Evolutionary conservation across 148 eudicot species (phyloP).

Genomic region (Rheum nobile): DNA sequence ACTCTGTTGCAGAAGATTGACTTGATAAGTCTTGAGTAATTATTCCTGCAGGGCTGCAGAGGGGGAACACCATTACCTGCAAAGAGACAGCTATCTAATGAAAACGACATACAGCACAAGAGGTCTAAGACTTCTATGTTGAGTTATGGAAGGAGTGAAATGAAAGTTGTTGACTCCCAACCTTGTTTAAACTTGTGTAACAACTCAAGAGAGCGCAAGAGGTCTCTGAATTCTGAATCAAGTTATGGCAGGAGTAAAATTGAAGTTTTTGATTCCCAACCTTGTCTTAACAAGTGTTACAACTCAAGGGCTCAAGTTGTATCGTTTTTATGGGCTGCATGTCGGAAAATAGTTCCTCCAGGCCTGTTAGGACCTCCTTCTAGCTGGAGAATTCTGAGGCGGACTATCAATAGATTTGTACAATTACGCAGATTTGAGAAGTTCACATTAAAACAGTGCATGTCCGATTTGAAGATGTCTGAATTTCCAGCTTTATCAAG

Average conservation of each 20-base stretch:
- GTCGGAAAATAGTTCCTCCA: slow-evolving; percentile 58
- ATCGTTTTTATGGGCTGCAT: slow-evolving; percentile 82
- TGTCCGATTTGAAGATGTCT: slow-evolving; percentile 46
- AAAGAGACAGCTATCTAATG: neutral
- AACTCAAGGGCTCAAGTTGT: slow-evolving; percentile 55
- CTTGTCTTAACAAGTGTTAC: slow-evolving; percentile 27
- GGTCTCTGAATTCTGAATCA: neutral
- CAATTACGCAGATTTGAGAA: slow-evolving; percentile 58
- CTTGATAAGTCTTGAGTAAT: neutral
- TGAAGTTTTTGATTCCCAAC: slow-evolving; percentile 20
- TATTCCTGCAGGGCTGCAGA: slow-evolving; percentile 5
- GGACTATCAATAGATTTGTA: slow-evolving; percentile 57
- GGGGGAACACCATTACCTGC: neutral
- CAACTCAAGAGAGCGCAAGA: slow-evolving; percentile 25
- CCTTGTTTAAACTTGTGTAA: slow-evolving; percentile 27
- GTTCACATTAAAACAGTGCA: slow-evolving; percentile 50
- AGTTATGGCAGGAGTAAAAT: slow-evolving; percentile 1
- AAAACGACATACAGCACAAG: neutral
- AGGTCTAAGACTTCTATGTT: neutral
- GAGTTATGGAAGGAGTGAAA: neutral
- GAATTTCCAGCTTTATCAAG: slow-evolving; percentile 48
- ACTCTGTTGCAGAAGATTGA: neutral
- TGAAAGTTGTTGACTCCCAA: slow-evolving; percentile 20
- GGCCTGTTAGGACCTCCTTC: slow-evolving; percentile 51
- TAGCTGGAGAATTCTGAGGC: slow-evolving; percentile 50